Percentiles rank a stretch among this genome's conserved stretches.
phyloP scores from a whole-genome alignment of 1,284 basidiomycete genomes.

The Apiotrichum veenhuisii region DNA sequence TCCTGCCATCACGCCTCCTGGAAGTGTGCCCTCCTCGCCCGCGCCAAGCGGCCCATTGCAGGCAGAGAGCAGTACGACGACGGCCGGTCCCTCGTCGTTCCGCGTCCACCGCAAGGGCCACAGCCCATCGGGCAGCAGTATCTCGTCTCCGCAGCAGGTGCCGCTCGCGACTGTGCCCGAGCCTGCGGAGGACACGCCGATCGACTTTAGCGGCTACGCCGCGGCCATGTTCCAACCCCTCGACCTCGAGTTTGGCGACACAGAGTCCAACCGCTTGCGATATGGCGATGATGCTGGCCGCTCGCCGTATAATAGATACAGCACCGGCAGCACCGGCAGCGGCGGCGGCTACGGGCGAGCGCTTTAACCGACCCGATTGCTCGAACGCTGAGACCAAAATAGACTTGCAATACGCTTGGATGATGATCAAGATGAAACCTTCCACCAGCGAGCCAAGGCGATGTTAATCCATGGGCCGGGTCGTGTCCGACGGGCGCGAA shows the following conservation, averaged over 20 bases:
- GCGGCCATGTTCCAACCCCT: slow-evolving; percentile 4
- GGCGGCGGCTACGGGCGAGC: no score
- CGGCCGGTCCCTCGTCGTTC: not conserved
- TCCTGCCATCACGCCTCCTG: not conserved
- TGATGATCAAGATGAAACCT: no score
- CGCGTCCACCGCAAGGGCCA: slow-evolving; percentile 3
- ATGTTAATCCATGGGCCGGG: no score
- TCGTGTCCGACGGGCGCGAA: no score
- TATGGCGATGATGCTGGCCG: not conserved
- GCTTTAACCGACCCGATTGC: no score
- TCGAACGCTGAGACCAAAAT: no score
- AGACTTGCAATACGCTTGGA: no score
- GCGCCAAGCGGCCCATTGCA: not conserved
- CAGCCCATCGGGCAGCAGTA: not conserved
- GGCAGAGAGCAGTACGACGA: not conserved
- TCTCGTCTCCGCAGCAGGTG: not conserved
- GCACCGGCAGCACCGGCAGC: not conserved
- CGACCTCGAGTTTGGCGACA: not conserved
- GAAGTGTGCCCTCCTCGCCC: not conserved
- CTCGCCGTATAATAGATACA: not conserved
- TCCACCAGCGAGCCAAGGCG: no score
- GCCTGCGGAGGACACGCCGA: not conserved
- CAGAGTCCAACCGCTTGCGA: not conserved
- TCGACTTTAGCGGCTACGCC: slow-evolving; percentile 3
- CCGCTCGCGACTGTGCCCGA: not conserved